Evolutionary conservation across 2,329 filamentous ascomycete genomes (phyloP).

Genomic region (Microthyrium microscopicum): DNA sequence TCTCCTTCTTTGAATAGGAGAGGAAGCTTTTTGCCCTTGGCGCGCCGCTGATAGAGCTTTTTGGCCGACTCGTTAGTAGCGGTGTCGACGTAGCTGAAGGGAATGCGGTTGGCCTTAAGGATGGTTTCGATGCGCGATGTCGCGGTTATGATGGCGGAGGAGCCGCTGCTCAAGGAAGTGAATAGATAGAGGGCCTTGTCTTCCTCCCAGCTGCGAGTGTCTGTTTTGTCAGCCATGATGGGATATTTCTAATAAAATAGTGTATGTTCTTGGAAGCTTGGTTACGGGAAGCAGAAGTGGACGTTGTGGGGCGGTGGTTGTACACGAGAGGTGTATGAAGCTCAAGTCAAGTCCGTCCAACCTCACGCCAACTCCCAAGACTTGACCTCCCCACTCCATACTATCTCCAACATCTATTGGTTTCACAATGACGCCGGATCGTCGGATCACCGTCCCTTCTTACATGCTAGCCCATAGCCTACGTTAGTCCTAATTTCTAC

Average conservation of each 20-base stretch:
- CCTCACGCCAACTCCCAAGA: too few relatives aligned
- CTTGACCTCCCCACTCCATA: too few relatives aligned
- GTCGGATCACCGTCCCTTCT: too few relatives aligned
- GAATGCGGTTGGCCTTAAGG: constrained; percentile 81
- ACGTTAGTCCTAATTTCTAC: too few relatives aligned
- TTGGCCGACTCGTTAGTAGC: constrained; percentile 79
- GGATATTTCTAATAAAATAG: neutral
- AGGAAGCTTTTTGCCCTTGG: constrained; percentile 76
- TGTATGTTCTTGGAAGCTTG: too few relatives aligned
- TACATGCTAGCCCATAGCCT: too few relatives aligned
- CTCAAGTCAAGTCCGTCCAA: too few relatives aligned
- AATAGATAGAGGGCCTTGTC: constrained; percentile 59
- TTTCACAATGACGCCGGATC: too few relatives aligned
- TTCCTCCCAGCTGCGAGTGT: neutral
- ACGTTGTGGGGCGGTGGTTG: too few relatives aligned
- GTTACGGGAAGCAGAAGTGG: too few relatives aligned
- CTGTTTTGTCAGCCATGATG: neutral
- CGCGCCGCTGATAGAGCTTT: constrained; percentile 72
- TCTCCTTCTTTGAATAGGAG: constrained; percentile 74
- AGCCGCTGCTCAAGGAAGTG: constrained; percentile 88
- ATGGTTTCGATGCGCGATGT: constrained; percentile 94
- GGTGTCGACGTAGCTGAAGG: constrained; percentile 82
- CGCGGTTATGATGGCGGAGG: constrained; percentile 88
- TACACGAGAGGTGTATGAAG: too few relatives aligned
- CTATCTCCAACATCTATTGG: too few relatives aligned